Evolutionary conservation across 2,329 filamentous ascomycete species (phyloP), one percentile per base, ranked within the genome.

Genomic region (Xylariaceae sp.): DNA sequence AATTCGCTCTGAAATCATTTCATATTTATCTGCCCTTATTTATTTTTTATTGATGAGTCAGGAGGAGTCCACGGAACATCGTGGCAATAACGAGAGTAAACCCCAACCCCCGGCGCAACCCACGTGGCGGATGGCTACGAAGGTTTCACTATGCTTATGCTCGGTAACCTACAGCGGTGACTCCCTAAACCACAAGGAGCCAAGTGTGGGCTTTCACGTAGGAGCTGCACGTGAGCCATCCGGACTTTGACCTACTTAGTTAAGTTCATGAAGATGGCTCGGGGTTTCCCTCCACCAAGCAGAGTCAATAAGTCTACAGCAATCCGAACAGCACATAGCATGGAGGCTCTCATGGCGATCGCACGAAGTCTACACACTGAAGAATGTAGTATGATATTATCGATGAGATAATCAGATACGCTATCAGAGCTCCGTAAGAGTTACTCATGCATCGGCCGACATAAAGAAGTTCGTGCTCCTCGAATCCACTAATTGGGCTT

Each of bases 91-190:
- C n/a, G 32, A 20, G 30, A 40, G n/a, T 23, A 36, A n/a, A 11
- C 15, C 3, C 11, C 6, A 13, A 20, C 10, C 33, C 21, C 39
- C 11, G 20, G 20, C 18, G 3, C 11, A 13, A n/a, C 35, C 42
- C 41, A 24, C 18, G 18, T 30, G 24, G 20, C 18, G 9, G 21
- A n/a, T 36, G 15, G 10, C 50, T 15, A 18, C 11, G 23, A n/a
- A 2, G 7, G n/a, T 41, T 24, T 37, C 46, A 41, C 41, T 4
- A 24, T 9, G 9, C 24, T 30, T 20, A 10, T 26, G 30, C 23
- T 37, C 44, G 50, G 50, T 39, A 44, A 37, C 18, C 29, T 18
- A 33, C 40, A 42, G 26, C 20, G 16, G 7, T 18, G 13, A 6
- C 2, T 4, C 6, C 3, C 16, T 16, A 10, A 18, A 11, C 36